A percentile compares a stretch with the other conserved stretches of the same genome.
phyloP scores from a whole-genome alignment of 345 rosid genomes.

The Tarenaya hassleriana region DNA sequence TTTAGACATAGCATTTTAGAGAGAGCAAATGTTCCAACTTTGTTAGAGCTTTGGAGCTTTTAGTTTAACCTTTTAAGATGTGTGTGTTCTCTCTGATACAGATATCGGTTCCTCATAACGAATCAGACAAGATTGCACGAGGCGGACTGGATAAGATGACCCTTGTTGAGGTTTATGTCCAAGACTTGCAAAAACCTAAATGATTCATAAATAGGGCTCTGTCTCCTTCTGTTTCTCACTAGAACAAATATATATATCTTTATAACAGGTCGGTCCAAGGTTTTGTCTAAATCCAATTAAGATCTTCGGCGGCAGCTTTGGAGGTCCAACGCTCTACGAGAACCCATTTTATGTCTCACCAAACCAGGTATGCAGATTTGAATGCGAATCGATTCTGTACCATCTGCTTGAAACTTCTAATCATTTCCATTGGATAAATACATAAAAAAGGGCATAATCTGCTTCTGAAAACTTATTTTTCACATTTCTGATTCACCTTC shows the following conservation, averaged over 20 bases:
- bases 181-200: neutral
- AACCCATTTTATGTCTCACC: constrained; percentile 88
- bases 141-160: constrained; percentile 83
- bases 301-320: constrained; percentile 89
- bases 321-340: constrained; percentile 86
- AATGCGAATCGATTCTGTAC: no score
- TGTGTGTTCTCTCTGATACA: constrained; percentile 20
- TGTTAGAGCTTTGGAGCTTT: neutral
- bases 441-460: no score
- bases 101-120: constrained; percentile 76
- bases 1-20: neutral
- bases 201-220: neutral
- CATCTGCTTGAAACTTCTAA: no score
- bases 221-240: neutral
- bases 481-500: no score
- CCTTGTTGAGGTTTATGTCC: constrained; percentile 56
- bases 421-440: no score
- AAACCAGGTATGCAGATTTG: constrained; percentile 53
- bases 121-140: constrained; percentile 57
- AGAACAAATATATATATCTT: constrained; percentile 5
- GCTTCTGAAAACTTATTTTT: no score
- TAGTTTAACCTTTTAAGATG: neutral
- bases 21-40: neutral
- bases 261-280: constrained; percentile 81
- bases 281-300: constrained; percentile 93